Percentiles rank a stretch among this genome's conserved stretches.
Evolutionary conservation across 371 early-diverging fungal genomes (phyloP).

Genomic region (Mucor circinelloides): DNA sequence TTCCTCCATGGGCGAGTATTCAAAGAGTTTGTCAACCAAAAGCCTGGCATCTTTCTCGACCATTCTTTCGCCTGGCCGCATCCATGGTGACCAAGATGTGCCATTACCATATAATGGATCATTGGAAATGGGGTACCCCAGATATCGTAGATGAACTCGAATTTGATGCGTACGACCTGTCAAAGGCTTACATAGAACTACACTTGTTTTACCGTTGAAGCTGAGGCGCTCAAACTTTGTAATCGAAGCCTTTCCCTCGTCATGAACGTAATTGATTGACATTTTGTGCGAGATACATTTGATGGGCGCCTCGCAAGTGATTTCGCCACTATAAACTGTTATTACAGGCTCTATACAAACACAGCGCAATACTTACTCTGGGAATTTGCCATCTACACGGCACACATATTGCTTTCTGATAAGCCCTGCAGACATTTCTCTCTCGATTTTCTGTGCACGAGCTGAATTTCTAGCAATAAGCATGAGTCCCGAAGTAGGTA

Average conservation of each 20-base stretch:
- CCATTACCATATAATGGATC: constrained; percentile 89
- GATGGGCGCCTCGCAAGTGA: constrained; percentile 83
- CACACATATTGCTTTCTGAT: constrained; percentile 89
- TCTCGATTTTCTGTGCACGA: constrained; percentile 68
- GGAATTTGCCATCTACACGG: constrained; percentile 90
- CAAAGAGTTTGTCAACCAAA: constrained; percentile 28
- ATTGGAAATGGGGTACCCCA: constrained; percentile 97
- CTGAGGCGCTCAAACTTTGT: constrained; percentile 72
- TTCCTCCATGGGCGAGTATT: constrained; percentile 31
- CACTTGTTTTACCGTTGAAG: constrained; percentile 69
- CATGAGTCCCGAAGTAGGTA: constrained; percentile 91
- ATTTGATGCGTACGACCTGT: constrained; percentile 99
- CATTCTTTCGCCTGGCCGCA: constrained; percentile 28
- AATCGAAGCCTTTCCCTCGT: constrained; percentile 79
- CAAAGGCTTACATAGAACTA: constrained; percentile 78
- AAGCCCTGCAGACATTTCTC: constrained; percentile 64
- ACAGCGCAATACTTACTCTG: constrained; percentile 50
- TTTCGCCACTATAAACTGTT: constrained; percentile 44
- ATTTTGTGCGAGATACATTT: constrained; percentile 82
- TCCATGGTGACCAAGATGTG: constrained; percentile 69
- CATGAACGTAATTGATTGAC: constrained; percentile 82
- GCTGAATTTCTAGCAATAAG: constrained; percentile 71
- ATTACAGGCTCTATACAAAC: not conserved
- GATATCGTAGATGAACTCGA: constrained; percentile 95
- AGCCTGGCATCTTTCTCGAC: constrained; percentile 19